A percentile compares a stretch with the other conserved stretches of the same genome.
Evolutionary conservation across 208 protist genomes (phyloP).

Genomic region (Leishmania amazonensis): DNA sequence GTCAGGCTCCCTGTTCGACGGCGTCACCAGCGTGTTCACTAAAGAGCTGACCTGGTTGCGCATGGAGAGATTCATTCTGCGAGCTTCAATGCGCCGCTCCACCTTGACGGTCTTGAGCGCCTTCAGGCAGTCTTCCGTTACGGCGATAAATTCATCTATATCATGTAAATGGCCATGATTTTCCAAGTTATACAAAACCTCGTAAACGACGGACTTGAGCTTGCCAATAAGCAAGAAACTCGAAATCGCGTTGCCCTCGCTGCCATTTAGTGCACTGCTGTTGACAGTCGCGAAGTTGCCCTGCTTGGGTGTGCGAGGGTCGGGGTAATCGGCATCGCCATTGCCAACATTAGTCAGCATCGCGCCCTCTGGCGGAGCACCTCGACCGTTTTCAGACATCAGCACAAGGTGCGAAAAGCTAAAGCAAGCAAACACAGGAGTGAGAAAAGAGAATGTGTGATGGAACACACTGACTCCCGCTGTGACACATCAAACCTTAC

Average conservation of each 20-base stretch:
- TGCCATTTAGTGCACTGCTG: conserved; percentile 6
- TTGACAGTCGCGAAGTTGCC: not conserved
- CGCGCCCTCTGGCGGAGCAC: conserved; percentile 6
- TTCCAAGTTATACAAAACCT: conserved; percentile 57
- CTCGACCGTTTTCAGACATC: conserved; percentile 4
- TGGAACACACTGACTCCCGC: not conserved
- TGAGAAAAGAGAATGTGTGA: not conserved
- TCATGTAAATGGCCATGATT: conserved; percentile 48
- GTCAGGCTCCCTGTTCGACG: conserved; percentile 34
- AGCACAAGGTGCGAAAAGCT: not conserved
- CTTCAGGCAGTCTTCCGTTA: conserved; percentile 66
- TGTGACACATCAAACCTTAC: not conserved
- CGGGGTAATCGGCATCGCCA: conserved; percentile 17
- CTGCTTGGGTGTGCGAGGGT: conserved; percentile 16
- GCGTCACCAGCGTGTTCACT: conserved; percentile 23
- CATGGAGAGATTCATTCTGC: conserved; percentile 36
- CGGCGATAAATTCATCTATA: conserved; percentile 68
- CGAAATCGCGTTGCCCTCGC: conserved; percentile 19
- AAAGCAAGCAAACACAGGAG: not conserved
- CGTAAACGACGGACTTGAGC: conserved; percentile 63
- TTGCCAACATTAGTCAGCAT: not conserved
- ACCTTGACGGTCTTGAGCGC: conserved; percentile 69
- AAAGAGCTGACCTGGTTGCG: conserved; percentile 19
- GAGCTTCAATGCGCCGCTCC: conserved; percentile 53
- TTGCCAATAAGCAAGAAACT: conserved; percentile 56